Evolutionary conservation across 2,329 filamentous ascomycete genomes (phyloP).

Genomic region (Cladorrhinum sp.): DNA sequence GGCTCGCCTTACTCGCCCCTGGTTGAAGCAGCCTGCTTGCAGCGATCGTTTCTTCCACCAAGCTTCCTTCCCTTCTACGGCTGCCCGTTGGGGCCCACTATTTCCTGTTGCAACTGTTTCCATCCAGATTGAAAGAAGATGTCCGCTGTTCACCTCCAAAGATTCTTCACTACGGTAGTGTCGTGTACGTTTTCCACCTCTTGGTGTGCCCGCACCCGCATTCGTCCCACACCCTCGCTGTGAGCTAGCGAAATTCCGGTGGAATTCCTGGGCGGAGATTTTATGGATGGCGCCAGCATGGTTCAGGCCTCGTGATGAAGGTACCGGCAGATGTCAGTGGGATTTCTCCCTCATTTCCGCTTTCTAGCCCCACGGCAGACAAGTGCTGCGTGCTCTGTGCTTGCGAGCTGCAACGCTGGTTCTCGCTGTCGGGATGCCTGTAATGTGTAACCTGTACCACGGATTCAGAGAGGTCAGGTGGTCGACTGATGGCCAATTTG

Average conservation of each 20-base stretch:
- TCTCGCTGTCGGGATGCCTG: not conserved
- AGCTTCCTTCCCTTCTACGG: not conserved
- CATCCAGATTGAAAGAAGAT: not conserved
- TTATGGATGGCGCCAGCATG: slow-evolving; percentile 5
- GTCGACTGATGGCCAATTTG: not conserved
- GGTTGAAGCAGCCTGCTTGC: slow-evolving; percentile 1
- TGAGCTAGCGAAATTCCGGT: not conserved
- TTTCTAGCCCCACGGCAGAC: slow-evolving; percentile 4
- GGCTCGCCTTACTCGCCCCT: slow-evolving; percentile 3
- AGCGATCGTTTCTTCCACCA: not conserved
- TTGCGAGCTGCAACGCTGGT: too few relatives aligned
- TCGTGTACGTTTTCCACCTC: not conserved
- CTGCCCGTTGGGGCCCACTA: not conserved
- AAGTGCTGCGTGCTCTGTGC: too few relatives aligned
- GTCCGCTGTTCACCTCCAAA: not conserved
- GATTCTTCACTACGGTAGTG: not conserved
- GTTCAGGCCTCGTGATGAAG: slow-evolving; percentile 8
- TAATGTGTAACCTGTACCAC: not conserved
- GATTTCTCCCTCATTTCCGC: slow-evolving; percentile 6
- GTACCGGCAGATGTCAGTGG: slow-evolving; percentile 8
- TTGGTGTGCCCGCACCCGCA: not conserved
- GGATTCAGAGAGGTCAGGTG: not conserved
- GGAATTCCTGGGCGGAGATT: slow-evolving; percentile 6
- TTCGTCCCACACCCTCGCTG: not conserved
- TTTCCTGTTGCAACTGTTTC: not conserved